Evolutionary conservation across 768 basidiomycete genomes (phyloP), one percentile per base, ranked within the genome.

Genomic region (Lactarius tabidus): DNA sequence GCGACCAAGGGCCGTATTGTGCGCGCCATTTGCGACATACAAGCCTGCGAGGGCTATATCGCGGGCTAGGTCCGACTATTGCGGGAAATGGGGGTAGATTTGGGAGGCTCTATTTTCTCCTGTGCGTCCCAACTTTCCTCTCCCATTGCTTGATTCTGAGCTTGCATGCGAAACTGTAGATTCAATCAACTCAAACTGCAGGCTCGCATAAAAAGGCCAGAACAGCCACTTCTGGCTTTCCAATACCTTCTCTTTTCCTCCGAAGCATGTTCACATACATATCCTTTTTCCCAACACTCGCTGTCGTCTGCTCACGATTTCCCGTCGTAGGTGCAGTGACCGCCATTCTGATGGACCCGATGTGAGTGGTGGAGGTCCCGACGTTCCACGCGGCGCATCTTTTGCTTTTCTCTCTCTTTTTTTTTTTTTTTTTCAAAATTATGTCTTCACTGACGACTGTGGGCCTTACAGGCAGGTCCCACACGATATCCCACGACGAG

Each of bases 141-240:
- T 1, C n/a, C 43, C n/a, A 4, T 6, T n/a, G 43, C 43, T 10
- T 45, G n/a, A 9, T n/a, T n/a, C n/a, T n/a, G n/a, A n/a, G n/a
- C n/a, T n/a, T n/a, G n/a, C n/a, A n/a, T n/a, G n/a, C n/a, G n/a
- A 12, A 45, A 59, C 51, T 45, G 23, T 58, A 98, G 96, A 74
- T 98, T 98, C 73, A 93, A 96, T 70, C 91, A 90, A 83, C 82
- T 98, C 65, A 98, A 98, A 78, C 88, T n/a, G n/a, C n/a, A n/a
- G n/a, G n/a, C n/a, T n/a, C n/a, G n/a, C n/a, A n/a, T n/a, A n/a
- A n/a, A n/a, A n/a, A n/a, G n/a, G n/a, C n/a, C n/a, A n/a, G n/a
- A n/a, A n/a, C n/a, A n/a, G n/a, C 80, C 84, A 53, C 78, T 98
- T 62, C 87, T 93, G 1, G 84, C 94, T 1, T 84, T 85, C 2